phyloP scores from a whole-genome alignment of 2,329 filamentous ascomycete genomes.

The Paecilomyces sp. region DNA sequence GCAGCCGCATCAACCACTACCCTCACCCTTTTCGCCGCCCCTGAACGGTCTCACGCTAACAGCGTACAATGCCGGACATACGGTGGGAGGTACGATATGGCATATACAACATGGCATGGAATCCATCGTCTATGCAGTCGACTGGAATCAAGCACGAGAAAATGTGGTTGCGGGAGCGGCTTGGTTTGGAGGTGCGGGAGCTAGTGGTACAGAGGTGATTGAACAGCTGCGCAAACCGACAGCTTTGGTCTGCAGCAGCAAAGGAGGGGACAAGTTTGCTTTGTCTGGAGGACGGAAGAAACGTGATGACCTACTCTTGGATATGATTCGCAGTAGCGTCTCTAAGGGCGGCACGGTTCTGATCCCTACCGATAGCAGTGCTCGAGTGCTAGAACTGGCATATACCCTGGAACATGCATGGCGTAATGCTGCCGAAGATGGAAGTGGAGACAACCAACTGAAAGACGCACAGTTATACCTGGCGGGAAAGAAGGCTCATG shows the following conservation, averaged over 20 bases:
- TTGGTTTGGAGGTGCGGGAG: conserved; percentile 78
- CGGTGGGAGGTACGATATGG: conserved; percentile 95
- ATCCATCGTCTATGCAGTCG: conserved; percentile 93
- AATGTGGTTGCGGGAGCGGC: conserved; percentile 90
- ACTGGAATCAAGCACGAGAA: conserved; percentile 97
- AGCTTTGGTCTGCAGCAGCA: conserved; percentile 84
- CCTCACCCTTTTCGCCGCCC: conserved; percentile 80
- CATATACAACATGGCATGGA: conserved; percentile 95
- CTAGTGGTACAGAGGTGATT: conserved; percentile 80
- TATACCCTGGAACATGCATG: conserved; percentile 91
- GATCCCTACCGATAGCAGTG: conserved; percentile 90
- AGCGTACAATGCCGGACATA: conserved; percentile 93
- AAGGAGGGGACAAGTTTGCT: conserved; percentile 66
- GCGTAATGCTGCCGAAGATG: conserved; percentile 56
- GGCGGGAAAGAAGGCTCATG: conserved; percentile 77
- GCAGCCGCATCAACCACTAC: conserved; percentile 83
- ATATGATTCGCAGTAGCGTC: conserved; percentile 72
- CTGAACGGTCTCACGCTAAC: conserved; percentile 89
- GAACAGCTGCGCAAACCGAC: conserved; percentile 91
- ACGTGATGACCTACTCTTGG: conserved; percentile 76
- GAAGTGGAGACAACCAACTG: conserved; percentile 45
- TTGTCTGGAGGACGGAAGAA: conserved; percentile 67
- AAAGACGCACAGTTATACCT: conserved; percentile 61
- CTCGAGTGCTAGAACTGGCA: conserved; percentile 83
- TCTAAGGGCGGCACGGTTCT: conserved; percentile 81